Evolutionary conservation across 257 asterid species (phyloP), one percentile per base, ranked within the genome.

Genomic region (Solanum virginianum): DNA sequence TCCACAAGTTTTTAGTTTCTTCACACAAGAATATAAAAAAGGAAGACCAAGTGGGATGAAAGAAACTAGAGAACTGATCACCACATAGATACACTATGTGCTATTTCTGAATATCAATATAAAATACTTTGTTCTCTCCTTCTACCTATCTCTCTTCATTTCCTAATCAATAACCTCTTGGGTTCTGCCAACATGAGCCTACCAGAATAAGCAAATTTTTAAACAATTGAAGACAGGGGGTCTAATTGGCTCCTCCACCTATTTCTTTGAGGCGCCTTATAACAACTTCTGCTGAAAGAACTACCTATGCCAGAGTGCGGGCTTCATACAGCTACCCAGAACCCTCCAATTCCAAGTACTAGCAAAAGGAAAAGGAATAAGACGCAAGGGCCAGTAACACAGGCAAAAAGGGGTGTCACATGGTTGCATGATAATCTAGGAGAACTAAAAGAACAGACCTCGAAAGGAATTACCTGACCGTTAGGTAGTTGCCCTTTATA

Each of bases 401-500:
- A 4, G 53, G 14, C 17, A n/a, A 75, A 24, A 49, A 26, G 41
- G 63, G 24, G 45, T 8, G 43, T 77, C 63, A 29, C 43, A 24
- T 77, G 24, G 47, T 51, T 77, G 63, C 63, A 26, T 77, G 82
- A 53, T 79, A 79, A 79, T 16, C 49, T 77, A 54, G 26, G 17
- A 53, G 29, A 79, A 53, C 10, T 9, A 53, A 29, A 79, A 51
- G 26, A 16, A 5, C 45, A 66, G 15, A 69, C 41, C 20, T 71
- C 29, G 54, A 69, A 39, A 36, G 53, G 65, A 83, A 83, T 84
- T 90, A 95, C 99, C 98, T 94, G 99, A 22, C 98, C 97, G 84
- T 85, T 92, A 2, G 91, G 85, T 81, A 95, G 97, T 85, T 80
- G 89, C 70, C 99, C 99, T 88, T 88, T 95, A 90, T 95, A 94